These are phyloP conservation scores for Eucalyptus regnans DNA, from an alignment of 345 rosid species.

Conservation along the genomic window DNA sequence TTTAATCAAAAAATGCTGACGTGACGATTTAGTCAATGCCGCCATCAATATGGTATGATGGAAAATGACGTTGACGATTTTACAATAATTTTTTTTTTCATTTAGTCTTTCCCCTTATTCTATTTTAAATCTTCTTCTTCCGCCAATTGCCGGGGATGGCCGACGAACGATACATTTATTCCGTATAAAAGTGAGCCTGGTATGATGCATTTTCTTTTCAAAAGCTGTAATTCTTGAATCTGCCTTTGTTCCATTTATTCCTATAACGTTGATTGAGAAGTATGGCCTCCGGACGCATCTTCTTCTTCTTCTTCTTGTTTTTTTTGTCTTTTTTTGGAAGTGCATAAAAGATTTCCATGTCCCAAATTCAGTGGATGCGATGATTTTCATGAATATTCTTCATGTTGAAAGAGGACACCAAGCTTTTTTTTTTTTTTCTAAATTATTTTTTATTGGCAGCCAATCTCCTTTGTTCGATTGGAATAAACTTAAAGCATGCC, in stretches of 20 bases:
- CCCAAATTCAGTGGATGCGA: background rate
- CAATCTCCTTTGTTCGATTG: background rate
- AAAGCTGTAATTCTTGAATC: background rate
- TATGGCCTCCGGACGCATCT: background rate
- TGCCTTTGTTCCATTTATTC: background rate
- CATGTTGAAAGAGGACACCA: background rate
- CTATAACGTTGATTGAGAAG: background rate
- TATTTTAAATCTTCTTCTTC: background rate
- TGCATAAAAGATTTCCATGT: background rate
- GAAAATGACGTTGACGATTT: rapidly evolving
- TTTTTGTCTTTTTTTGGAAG: background rate
- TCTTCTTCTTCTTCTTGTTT: background rate
- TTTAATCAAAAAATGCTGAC: rapidly evolving
- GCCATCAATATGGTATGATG: background rate
- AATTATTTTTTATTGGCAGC: background rate
- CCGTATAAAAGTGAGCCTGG: background rate
- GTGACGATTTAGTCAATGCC: rapidly evolving
- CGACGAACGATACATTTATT: background rate
- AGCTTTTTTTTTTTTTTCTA: too few species aligned
- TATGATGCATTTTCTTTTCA: background rate
- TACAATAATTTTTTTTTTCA: background rate
- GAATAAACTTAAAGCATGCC: background rate
- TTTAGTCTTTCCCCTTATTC: background rate
- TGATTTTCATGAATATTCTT: background rate
- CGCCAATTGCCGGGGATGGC: too few species aligned